Conservation (phyloP, 2,329 filamentous ascomycete genomes). For the Talaromyces sp. region DNA sequence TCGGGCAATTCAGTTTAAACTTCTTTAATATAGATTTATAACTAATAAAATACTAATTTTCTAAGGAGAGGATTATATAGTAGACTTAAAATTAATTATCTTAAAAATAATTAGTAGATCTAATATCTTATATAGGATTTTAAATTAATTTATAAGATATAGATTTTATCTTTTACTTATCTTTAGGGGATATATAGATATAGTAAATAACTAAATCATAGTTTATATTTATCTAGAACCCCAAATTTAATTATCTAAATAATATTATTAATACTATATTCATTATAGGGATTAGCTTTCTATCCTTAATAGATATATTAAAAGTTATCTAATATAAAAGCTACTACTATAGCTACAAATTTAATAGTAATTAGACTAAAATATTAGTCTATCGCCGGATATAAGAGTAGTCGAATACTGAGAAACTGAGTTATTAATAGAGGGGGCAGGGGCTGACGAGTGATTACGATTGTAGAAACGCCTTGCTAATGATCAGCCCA, state of each 20-base stretch:
- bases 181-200: not conserved
- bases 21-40: not conserved
- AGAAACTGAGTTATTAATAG: too few relatives aligned
- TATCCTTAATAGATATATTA: too few relatives aligned
- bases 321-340: too few relatives aligned
- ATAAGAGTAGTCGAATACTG: too few relatives aligned
- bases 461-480: too few relatives aligned
- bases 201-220: constrained; percentile 1
- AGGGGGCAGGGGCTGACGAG: too few relatives aligned
- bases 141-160: not conserved
- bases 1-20: constrained; percentile 3
- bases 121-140: not conserved
- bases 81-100: not conserved
- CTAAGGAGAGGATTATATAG: constrained; percentile 1
- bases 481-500: too few relatives aligned
- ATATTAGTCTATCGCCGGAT: too few relatives aligned
- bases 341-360: too few relatives aligned
- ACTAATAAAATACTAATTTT: not conserved
- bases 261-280: not conserved
- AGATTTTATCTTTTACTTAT: not conserved
- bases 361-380: too few relatives aligned
- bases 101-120: not conserved
- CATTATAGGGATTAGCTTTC: too few relatives aligned
- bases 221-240: constrained; percentile 1
- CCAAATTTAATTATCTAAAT: not conserved